Evolutionary conservation across 371 early-diverging fungal species (phyloP).

Genomic region (Haplosporangium sp.): DNA sequence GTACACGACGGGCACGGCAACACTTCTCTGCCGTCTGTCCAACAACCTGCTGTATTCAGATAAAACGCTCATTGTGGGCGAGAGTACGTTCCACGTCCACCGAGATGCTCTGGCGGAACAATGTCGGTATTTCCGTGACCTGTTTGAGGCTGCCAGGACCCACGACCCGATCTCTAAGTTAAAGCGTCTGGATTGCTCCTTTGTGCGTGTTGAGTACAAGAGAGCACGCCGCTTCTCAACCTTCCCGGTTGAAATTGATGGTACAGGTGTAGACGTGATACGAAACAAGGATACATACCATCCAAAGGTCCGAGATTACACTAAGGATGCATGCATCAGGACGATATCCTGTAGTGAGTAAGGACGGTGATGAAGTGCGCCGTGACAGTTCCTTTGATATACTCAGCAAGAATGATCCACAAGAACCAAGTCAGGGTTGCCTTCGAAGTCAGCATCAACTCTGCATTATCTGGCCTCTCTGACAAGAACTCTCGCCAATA

Average conservation of each 20-base stretch:
- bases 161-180: conserved; percentile 8
- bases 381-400: too few species aligned
- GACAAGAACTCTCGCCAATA: too few species aligned
- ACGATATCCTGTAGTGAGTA: too few species aligned
- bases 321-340: too few species aligned
- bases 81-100: conserved; percentile 8
- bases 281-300: too few species aligned
- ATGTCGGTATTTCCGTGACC: conserved; percentile 14
- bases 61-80: conserved; percentile 11
- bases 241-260: background rate
- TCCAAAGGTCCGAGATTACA: too few species aligned
- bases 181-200: conserved; percentile 5
- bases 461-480: too few species aligned
- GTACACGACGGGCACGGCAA: background rate
- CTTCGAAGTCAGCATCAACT: too few species aligned
- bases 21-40: conserved; percentile 12
- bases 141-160: conserved; percentile 2
- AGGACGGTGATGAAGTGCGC: too few species aligned
- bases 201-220: background rate
- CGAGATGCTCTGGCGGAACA: conserved; percentile 21
- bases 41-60: conserved; percentile 26
- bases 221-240: background rate
- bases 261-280: too few species aligned
- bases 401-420: too few species aligned
- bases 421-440: too few species aligned